Percentiles rank a stretch among this genome's conserved stretches.
Conservation (phyloP, 2,329 filamentous ascomycete genomes). For the Parasarocladium wereldwijsianum region DNA sequence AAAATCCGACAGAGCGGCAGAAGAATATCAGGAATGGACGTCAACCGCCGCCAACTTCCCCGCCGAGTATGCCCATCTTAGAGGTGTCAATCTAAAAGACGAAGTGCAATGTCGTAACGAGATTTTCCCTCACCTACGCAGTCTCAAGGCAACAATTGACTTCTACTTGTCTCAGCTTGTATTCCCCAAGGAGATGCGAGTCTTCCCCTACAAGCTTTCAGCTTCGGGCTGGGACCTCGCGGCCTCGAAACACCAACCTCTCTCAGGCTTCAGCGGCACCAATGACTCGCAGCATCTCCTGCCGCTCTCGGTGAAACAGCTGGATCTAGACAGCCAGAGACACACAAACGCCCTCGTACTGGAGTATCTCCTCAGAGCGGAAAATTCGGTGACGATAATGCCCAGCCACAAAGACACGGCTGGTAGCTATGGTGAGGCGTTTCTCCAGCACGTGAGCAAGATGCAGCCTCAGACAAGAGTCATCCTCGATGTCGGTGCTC, state of each 20-base stretch:
- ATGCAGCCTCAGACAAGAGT: conserved; percentile 33
- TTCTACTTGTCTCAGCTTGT: conserved; percentile 45
- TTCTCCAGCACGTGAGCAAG: too few species aligned
- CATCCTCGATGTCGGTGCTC: conserved; percentile 57
- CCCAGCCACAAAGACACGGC: conserved; percentile 19
- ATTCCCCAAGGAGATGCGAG: conserved; percentile 45
- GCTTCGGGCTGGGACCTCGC: conserved; percentile 56
- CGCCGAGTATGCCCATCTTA: conserved; percentile 21
- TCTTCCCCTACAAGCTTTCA: conserved; percentile 48
- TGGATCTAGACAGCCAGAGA: conserved; percentile 35
- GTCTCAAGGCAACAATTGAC: conserved; percentile 40
- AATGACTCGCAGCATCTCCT: conserved; percentile 47
- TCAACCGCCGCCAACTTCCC: conserved; percentile 18
- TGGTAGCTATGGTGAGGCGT: conserved; percentile 24
- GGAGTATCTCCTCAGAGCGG: conserved; percentile 35
- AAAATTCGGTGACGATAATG: conserved; percentile 27
- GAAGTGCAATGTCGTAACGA: conserved; percentile 24
- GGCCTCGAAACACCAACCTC: conserved; percentile 26
- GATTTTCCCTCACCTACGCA: conserved; percentile 38
- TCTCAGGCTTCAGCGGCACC: conserved; percentile 57
- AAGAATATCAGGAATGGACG: conserved; percentile 37
- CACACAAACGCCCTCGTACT: conserved; percentile 58
- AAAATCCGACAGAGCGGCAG: conserved; percentile 32
- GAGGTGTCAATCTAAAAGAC: conserved; percentile 46
- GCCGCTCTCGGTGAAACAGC: conserved; percentile 38